phyloP scores from a whole-genome alignment of 1,284 basidiomycete species.

The Ceratobasidium sp. region DNA sequence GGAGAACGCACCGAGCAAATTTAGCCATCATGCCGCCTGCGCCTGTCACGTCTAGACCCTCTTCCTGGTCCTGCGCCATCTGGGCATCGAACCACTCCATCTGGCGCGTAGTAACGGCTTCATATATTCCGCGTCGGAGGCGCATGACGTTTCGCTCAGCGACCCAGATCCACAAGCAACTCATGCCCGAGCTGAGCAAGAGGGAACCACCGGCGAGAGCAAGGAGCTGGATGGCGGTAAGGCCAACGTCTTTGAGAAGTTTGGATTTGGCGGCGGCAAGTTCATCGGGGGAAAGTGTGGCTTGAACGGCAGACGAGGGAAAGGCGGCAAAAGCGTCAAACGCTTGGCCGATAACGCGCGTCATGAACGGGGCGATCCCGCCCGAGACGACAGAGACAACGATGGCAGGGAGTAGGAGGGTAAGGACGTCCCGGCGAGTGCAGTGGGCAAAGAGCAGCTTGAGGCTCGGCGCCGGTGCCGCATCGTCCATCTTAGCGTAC shows the following conservation, averaged over 20 bases:
- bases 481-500: constrained; percentile 53
- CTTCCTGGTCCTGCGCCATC: constrained; percentile 64
- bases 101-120: constrained; percentile 73
- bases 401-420: constrained; percentile 78
- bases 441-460: constrained; percentile 74
- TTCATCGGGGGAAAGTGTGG: constrained; percentile 57
- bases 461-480: constrained; percentile 61
- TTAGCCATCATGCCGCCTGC: constrained; percentile 95
- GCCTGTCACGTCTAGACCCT: constrained; percentile 67
- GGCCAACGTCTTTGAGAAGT: constrained; percentile 69
- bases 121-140: constrained; percentile 76
- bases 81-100: constrained; percentile 91
- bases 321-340: constrained; percentile 80
- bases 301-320: constrained; percentile 58
- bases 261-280: constrained; percentile 58
- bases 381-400: constrained; percentile 75
- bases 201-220: constrained; percentile 77
- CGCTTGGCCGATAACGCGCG: constrained; percentile 84
- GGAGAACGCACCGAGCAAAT: constrained; percentile 76
- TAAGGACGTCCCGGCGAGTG: constrained; percentile 64
- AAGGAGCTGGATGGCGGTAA: constrained; percentile 75
- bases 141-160: constrained; percentile 83
- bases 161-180: constrained; percentile 86
- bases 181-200: constrained; percentile 77
- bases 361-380: constrained; percentile 92